These are phyloP conservation scores for Daphne laureola DNA, from an alignment of 441 rosid genomes.

Conservation along the genomic window DNA sequence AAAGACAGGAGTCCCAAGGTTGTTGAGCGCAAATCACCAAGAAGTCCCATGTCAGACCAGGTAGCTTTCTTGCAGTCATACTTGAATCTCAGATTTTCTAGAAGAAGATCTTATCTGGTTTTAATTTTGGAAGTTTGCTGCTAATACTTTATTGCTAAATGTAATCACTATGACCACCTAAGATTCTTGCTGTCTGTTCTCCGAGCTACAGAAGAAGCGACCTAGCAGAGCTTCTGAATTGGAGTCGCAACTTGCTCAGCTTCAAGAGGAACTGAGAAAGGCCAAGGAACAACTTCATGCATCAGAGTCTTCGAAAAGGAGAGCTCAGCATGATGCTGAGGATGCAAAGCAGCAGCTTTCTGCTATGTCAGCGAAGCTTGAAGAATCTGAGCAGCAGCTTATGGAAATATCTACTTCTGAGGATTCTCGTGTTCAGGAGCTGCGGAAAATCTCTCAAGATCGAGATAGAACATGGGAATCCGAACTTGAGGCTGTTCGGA, in stretches of 20 bases:
- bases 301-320: constrained; percentile 63
- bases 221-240: constrained; percentile 51
- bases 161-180: neutral
- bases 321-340: constrained; percentile 73
- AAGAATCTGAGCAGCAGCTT: constrained; percentile 63
- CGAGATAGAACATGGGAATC: constrained; percentile 92
- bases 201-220: constrained; percentile 54
- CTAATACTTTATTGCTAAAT: neutral
- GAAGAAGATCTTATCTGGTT: neutral
- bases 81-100: constrained; percentile 4
- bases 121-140: neutral
- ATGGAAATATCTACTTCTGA: constrained; percentile 73
- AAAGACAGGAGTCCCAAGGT: constrained; percentile 76
- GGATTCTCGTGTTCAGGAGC: constrained; percentile 70
- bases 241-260: constrained; percentile 66
- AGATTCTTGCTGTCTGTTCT: constrained; percentile 4
- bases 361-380: constrained; percentile 40
- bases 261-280: constrained; percentile 81
- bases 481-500: constrained; percentile 90
- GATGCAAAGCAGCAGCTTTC: constrained; percentile 55
- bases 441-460: constrained; percentile 71
- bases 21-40: constrained; percentile 63
- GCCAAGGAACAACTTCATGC: constrained; percentile 63
- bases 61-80: constrained; percentile 28
- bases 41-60: constrained; percentile 62